Conservation (phyloP, 495 filamentous ascomycete species). For the Lophium mytilinum region DNA sequence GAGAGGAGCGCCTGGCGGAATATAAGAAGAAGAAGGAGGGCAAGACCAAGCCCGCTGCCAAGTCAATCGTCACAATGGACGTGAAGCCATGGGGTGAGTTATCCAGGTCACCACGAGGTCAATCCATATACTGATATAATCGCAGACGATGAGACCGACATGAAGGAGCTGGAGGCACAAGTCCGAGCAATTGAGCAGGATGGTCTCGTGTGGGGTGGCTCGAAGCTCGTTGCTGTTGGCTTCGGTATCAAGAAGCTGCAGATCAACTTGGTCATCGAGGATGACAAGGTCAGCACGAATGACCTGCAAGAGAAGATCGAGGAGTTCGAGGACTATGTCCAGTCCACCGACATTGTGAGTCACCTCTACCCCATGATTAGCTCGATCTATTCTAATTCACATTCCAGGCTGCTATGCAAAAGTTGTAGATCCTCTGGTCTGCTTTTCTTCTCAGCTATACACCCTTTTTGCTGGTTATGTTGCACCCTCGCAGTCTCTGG, state of each 20-base stretch:
- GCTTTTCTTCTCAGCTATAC: constrained; percentile 5
- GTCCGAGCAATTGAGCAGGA: constrained; percentile 87
- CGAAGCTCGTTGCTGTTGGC: constrained; percentile 78
- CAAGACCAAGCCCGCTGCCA: constrained; percentile 84
- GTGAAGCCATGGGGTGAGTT: constrained; percentile 97
- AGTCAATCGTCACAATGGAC: constrained; percentile 90
- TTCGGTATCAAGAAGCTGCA: constrained; percentile 99
- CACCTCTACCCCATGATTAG: constrained; percentile 5
- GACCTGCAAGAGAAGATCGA: constrained; percentile 84
- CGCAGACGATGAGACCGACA: constrained; percentile 85
- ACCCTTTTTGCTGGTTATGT: constrained; percentile 3
- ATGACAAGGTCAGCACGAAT: constrained; percentile 85
- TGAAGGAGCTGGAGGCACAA: constrained; percentile 68
- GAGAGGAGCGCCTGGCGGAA: constrained; percentile 80
- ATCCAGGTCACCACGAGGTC: not conserved
- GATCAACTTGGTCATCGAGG: constrained; percentile 95
- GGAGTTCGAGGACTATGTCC: constrained; percentile 90
- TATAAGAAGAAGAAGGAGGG: constrained; percentile 96
- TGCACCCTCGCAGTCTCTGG: not conserved
- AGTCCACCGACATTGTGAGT: constrained; percentile 83
- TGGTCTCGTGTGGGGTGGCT: constrained; percentile 91
- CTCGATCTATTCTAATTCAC: too few relatives aligned
- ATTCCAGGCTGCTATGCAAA: constrained; percentile 64
- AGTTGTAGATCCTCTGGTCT: constrained; percentile 53
- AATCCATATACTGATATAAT: constrained; percentile 8